Evolutionary conservation across 768 basidiomycete genomes (phyloP).

Genomic region (Macrolepiota dolichaula): DNA sequence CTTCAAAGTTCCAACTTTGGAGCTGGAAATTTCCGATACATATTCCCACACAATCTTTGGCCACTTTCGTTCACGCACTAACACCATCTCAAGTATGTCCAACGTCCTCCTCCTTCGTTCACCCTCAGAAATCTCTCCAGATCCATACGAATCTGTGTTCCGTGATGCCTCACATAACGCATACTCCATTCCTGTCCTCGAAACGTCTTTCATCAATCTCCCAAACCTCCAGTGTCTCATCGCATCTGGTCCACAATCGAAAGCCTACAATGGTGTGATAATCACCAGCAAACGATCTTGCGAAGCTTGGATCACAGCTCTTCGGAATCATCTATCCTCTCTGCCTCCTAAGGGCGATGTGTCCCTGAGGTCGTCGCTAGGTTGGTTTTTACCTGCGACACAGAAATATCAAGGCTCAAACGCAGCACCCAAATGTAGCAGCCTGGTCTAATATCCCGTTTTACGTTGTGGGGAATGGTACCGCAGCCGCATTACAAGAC

Average conservation of each 20-base stretch:
- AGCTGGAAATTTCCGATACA: not conserved
- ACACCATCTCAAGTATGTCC: constrained; percentile 19
- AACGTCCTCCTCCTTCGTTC: constrained; percentile 44
- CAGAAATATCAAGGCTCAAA: not conserved
- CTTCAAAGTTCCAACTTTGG: too few relatives aligned
- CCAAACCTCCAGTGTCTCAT: constrained; percentile 41
- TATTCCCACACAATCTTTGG: not conserved
- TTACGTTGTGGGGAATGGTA: constrained; percentile 75
- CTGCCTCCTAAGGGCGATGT: not conserved
- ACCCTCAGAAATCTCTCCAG: constrained; percentile 35
- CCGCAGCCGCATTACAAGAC: constrained; percentile 43
- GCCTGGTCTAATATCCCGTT: constrained; percentile 63
- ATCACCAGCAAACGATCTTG: constrained; percentile 77
- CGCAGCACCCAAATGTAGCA: constrained; percentile 17
- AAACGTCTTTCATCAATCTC: constrained; percentile 56
- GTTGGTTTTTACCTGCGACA: constrained; percentile 14
- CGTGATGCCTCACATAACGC: constrained; percentile 43
- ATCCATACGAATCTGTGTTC: constrained; percentile 61
- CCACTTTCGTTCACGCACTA: not conserved
- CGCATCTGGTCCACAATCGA: constrained; percentile 27
- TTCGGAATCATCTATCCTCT: constrained; percentile 19
- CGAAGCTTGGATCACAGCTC: constrained; percentile 62
- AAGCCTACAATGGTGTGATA: constrained; percentile 55
- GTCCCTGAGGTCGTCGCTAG: constrained; percentile 11
- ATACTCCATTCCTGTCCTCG: constrained; percentile 67